Conservation (phyloP, 495 filamentous ascomycete genomes). For the Aspergillus bertholletiae region DNA sequence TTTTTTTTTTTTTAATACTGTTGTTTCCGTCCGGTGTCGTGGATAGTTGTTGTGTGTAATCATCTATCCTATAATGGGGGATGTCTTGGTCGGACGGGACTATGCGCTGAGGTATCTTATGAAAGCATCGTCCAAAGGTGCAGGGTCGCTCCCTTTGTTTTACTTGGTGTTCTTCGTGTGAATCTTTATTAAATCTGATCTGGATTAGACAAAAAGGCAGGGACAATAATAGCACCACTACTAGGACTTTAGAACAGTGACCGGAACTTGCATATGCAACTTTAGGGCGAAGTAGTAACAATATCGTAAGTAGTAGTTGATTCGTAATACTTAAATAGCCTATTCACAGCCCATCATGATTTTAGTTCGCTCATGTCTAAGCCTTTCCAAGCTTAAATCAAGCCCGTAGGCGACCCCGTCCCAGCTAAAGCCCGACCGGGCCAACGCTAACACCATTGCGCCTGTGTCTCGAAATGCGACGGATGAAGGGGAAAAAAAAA, state of each 20-base stretch:
- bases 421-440: neutral
- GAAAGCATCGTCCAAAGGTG: neutral
- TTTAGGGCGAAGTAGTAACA: neutral
- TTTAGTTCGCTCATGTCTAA: neutral
- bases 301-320: neutral
- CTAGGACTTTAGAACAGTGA: too few relatives aligned
- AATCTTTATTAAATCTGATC: too few relatives aligned
- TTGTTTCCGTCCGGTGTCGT: too few relatives aligned
- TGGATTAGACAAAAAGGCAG: neutral
- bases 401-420: neutral
- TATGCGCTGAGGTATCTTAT: too few relatives aligned
- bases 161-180: too few relatives aligned
- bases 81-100: neutral
- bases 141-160: too few relatives aligned
- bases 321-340: neutral
- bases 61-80: neutral
- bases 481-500: neutral
- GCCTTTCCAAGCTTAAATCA: neutral
- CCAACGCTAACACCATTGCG: slow-evolving; percentile 13
- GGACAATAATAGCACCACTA: neutral
- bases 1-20: too few relatives aligned
- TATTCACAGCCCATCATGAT: neutral
- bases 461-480: slow-evolving; percentile 6
- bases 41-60: neutral
- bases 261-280: neutral